Conservation (phyloP, 352 stramenopile species). For the Globisporangium canariense region DNA sequence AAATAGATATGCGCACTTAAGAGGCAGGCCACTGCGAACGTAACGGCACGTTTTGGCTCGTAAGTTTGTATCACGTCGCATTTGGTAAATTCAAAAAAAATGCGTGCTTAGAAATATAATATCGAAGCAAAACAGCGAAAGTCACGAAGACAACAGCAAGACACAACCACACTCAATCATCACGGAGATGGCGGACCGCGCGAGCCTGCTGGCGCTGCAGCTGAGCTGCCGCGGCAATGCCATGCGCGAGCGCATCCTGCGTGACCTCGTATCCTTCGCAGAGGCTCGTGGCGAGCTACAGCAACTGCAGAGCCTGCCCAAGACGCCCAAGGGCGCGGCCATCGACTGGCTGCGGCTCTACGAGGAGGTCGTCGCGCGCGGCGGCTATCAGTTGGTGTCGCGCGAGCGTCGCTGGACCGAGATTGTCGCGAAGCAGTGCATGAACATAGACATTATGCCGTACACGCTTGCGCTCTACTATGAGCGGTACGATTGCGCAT, state of each 20-base stretch:
- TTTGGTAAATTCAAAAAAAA: background rate
- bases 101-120: too few relatives aligned
- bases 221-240: conserved; percentile 63
- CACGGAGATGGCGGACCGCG: conserved; percentile 22
- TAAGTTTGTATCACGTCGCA: background rate
- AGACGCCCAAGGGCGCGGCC: conserved; percentile 38
- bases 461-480: conserved; percentile 63
- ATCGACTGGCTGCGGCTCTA: conserved; percentile 83
- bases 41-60: too few relatives aligned
- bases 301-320: conserved; percentile 48
- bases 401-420: conserved; percentile 53
- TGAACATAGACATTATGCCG: conserved; percentile 63
- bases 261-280: conserved; percentile 54
- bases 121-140: too few relatives aligned
- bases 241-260: conserved; percentile 48
- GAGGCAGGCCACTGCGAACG: too few relatives aligned
- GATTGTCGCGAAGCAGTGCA: conserved; percentile 38
- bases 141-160: too few relatives aligned
- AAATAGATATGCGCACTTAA: too few relatives aligned
- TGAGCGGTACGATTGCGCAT: conserved; percentile 28
- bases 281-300: conserved; percentile 44
- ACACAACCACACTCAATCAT: background rate
- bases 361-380: conserved; percentile 70
- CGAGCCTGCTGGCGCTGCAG: conserved; percentile 58
- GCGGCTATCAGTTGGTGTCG: conserved; percentile 51